These are phyloP conservation scores for Echinochloa phyllopogon DNA, from an alignment of 176 grass and related monocot species.

Conservation along the genomic window DNA sequence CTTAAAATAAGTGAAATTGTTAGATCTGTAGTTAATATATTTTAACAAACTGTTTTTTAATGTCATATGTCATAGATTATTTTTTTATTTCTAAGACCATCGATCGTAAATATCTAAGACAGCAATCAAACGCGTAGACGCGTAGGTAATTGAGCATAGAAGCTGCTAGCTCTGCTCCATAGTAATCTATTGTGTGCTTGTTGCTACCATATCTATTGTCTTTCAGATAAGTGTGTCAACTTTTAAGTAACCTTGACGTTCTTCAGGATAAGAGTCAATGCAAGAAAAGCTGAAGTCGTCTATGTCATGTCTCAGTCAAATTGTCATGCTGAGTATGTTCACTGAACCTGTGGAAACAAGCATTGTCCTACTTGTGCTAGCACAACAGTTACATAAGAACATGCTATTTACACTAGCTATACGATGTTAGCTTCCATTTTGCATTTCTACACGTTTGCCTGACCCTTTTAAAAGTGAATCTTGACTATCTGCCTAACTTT, in stretches of 20 bases:
- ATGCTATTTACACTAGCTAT: not conserved
- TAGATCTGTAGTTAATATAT: not conserved
- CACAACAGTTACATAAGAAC: conserved; percentile 17
- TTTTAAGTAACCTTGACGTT: not conserved
- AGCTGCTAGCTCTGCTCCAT: not conserved
- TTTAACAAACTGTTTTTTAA: not conserved
- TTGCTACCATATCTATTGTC: conserved; percentile 16
- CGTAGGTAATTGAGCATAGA: not conserved
- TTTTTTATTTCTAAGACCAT: not conserved
- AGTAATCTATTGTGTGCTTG: not conserved
- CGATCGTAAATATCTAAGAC: not conserved
- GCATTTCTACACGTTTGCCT: conserved; percentile 32
- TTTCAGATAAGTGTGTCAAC: conserved; percentile 3
- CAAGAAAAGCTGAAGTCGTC: not conserved
- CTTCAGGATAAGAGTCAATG: conserved; percentile 41
- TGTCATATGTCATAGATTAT: not conserved
- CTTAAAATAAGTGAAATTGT: not conserved
- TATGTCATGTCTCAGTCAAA: conserved; percentile 36
- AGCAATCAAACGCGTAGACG: not conserved
- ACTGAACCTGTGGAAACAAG: conserved; percentile 43
- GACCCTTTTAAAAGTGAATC: conserved; percentile 31
- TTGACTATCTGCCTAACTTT: conserved; percentile 47
- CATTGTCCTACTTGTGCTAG: not conserved
- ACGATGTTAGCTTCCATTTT: conserved; percentile 4
- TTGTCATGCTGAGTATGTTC: conserved; percentile 19